Percentiles rank a stretch among this genome's conserved stretches.
phyloP scores from a whole-genome alignment of 352 stramenopile genomes.

The Pythium aphanidermatum region DNA sequence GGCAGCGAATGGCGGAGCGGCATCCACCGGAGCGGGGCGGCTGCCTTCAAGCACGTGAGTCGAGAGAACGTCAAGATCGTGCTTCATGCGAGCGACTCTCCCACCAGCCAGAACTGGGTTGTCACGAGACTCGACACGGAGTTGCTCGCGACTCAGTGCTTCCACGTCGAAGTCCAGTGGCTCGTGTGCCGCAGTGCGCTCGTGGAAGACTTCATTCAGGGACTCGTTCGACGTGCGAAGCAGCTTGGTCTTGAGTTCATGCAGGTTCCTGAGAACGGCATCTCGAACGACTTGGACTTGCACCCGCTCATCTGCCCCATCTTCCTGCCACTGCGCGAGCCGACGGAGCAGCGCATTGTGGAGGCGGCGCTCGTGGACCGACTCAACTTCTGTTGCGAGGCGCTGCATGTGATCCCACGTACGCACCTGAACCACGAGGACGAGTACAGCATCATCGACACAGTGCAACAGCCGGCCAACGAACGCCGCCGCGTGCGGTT shows the following conservation, averaged over 20 bases:
- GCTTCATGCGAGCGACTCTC: slow-evolving; percentile 51
- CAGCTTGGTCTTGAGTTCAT: slow-evolving; percentile 70
- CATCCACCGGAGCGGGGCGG: slow-evolving; percentile 36
- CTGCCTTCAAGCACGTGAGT: slow-evolving; percentile 60
- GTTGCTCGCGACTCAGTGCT: slow-evolving; percentile 59
- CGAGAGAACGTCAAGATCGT: slow-evolving; percentile 71
- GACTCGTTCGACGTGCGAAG: slow-evolving; percentile 62
- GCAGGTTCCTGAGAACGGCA: slow-evolving; percentile 65
- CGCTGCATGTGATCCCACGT: slow-evolving; percentile 50
- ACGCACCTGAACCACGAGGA: slow-evolving; percentile 47
- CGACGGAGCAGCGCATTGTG: slow-evolving; percentile 43
- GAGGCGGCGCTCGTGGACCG: slow-evolving; percentile 50
- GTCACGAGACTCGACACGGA: slow-evolving; percentile 75
- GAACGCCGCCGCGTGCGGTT: slow-evolving; percentile 34
- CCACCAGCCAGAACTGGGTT: slow-evolving; percentile 79
- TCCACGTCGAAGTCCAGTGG: slow-evolving; percentile 83
- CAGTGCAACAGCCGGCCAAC: slow-evolving; percentile 21
- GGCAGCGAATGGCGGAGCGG: slow-evolving; percentile 39
- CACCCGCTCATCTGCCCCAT: slow-evolving; percentile 74
- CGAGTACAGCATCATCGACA: slow-evolving; percentile 36
- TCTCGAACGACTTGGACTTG: slow-evolving; percentile 73
- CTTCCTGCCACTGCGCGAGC: slow-evolving; percentile 49
- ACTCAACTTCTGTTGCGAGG: slow-evolving; percentile 72
- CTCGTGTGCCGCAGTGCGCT: slow-evolving; percentile 76
- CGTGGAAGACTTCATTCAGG: slow-evolving; percentile 75